These are phyloP conservation scores for Ajuga reptans DNA, from an alignment of 305 asterid species.

Conservation along the genomic window DNA sequence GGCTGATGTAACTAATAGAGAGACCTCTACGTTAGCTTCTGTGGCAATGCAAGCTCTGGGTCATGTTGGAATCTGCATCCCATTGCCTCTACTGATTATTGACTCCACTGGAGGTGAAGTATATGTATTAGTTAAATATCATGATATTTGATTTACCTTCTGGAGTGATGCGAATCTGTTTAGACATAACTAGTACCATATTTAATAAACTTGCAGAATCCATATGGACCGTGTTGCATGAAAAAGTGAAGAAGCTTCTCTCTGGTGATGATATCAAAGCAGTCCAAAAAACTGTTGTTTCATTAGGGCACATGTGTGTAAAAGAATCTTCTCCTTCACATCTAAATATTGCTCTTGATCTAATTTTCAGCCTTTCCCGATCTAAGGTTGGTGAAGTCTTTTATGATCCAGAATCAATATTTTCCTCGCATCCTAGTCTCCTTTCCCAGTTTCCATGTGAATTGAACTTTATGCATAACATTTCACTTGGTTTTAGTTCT, in stretches of 20 bases:
- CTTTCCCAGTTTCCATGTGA: not conserved
- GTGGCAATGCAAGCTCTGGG: slow-evolving; percentile 92
- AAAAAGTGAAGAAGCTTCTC: slow-evolving; percentile 67
- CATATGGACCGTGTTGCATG: slow-evolving; percentile 53
- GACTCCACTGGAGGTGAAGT: slow-evolving; percentile 66
- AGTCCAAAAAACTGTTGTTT: slow-evolving; percentile 69
- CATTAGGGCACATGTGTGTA: slow-evolving; percentile 87
- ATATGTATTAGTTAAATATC: slow-evolving; percentile 19
- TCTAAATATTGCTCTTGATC: slow-evolving; percentile 64
- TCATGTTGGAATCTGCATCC: slow-evolving; percentile 78
- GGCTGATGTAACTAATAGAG: slow-evolving; percentile 58
- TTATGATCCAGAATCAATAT: slow-evolving; percentile 1
- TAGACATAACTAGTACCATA: slow-evolving; percentile 2
- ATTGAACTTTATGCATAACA: slow-evolving; percentile 4
- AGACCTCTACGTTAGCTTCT: slow-evolving; percentile 73
- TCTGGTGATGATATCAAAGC: slow-evolving; percentile 84
- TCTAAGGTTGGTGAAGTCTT: slow-evolving; percentile 59
- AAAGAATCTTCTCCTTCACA: slow-evolving; percentile 61
- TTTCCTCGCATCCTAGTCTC: slow-evolving; percentile 5
- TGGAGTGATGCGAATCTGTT: slow-evolving; percentile 9
- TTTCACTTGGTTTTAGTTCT: slow-evolving; percentile 15
- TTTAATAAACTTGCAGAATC: slow-evolving; percentile 46
- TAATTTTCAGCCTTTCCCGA: slow-evolving; percentile 79
- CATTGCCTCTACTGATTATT: slow-evolving; percentile 60
- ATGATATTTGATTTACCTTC: slow-evolving; percentile 21